phyloP scores from a whole-genome alignment of 305 asterid genomes.

The Nicotiana rustica region DNA sequence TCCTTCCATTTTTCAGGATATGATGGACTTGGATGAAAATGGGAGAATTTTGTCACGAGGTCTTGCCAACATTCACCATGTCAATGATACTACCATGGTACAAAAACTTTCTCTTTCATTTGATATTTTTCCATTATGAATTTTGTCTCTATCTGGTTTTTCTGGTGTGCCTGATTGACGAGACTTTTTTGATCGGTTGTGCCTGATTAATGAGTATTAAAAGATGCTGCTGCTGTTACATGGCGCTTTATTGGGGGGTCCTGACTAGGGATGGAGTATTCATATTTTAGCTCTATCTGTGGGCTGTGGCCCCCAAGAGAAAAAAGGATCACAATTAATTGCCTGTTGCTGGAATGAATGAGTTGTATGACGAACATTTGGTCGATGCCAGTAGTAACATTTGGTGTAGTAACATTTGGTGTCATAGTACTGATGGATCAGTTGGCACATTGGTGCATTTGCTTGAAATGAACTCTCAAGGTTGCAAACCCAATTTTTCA shows the following conservation, averaged over 20 bases:
- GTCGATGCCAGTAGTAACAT: too few relatives aligned
- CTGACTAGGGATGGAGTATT: not conserved
- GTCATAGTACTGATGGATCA: too few relatives aligned
- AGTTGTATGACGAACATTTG: not conserved
- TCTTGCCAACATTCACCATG: conserved; percentile 85
- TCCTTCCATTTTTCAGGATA: conserved; percentile 64
- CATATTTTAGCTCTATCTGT: not conserved
- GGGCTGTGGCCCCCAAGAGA: not conserved
- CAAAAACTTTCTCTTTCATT: conserved; percentile 10
- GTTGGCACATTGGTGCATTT: too few relatives aligned
- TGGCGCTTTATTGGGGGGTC: not conserved
- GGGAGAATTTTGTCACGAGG: conserved; percentile 71
- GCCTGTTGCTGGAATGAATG: not conserved
- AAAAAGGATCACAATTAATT: not conserved
- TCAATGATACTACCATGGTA: conserved; percentile 83
- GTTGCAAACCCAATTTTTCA: too few relatives aligned
- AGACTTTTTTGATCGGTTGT: too few relatives aligned
- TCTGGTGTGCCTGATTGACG: not conserved
- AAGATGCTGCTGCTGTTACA: not conserved
- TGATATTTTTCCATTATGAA: not conserved
- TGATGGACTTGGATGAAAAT: conserved; percentile 85
- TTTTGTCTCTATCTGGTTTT: not conserved
- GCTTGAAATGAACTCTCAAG: too few relatives aligned
- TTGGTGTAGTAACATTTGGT: too few relatives aligned
- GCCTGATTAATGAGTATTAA: not conserved